Percentiles rank a stretch among this genome's conserved stretches.
phyloP scores from a whole-genome alignment of 148 eudicot genomes.

The Simmondsia chinensis region DNA sequence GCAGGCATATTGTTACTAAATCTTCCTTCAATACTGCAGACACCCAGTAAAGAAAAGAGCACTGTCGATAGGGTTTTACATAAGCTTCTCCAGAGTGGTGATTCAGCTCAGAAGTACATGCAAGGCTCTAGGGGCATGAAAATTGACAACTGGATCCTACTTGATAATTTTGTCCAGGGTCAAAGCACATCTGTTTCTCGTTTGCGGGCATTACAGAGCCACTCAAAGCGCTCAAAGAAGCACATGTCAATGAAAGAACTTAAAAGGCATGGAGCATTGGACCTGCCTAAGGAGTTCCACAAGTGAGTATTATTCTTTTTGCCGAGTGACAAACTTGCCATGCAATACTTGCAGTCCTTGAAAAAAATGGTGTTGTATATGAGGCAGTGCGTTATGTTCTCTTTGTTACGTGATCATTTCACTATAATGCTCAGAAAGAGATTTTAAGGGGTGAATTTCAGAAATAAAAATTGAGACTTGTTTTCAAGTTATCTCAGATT shows the following conservation, averaged over 20 bases:
- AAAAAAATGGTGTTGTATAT: no score
- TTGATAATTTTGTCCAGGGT: slow-evolving; percentile 56
- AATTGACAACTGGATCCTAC: slow-evolving; percentile 58
- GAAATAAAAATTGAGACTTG: no score
- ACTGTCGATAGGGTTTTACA: slow-evolving; percentile 47
- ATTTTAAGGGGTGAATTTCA: no score
- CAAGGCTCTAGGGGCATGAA: slow-evolving; percentile 61
- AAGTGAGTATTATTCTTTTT: slow-evolving; percentile 40
- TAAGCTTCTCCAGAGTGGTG: slow-evolving; percentile 69
- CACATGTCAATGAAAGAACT: slow-evolving; percentile 74
- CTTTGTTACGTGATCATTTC: no score
- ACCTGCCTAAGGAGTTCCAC: slow-evolving; percentile 43
- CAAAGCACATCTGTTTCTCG: slow-evolving; percentile 23
- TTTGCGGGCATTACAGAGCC: slow-evolving; percentile 26
- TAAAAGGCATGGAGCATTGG: slow-evolving; percentile 48
- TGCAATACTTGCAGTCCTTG: no score
- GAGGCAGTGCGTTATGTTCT: no score
- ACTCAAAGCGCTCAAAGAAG: slow-evolving; percentile 74
- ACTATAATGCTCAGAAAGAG: no score
- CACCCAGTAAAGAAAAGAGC: slow-evolving; percentile 19
- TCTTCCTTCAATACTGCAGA: slow-evolving; percentile 27
- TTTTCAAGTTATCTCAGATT: no score
- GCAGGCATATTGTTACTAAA: no score
- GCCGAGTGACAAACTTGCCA: no score
- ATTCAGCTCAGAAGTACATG: slow-evolving; percentile 69